Base-by-base conservation (phyloP, 495 filamentous ascomycete genomes). In the Podospora didyma region DNA sequence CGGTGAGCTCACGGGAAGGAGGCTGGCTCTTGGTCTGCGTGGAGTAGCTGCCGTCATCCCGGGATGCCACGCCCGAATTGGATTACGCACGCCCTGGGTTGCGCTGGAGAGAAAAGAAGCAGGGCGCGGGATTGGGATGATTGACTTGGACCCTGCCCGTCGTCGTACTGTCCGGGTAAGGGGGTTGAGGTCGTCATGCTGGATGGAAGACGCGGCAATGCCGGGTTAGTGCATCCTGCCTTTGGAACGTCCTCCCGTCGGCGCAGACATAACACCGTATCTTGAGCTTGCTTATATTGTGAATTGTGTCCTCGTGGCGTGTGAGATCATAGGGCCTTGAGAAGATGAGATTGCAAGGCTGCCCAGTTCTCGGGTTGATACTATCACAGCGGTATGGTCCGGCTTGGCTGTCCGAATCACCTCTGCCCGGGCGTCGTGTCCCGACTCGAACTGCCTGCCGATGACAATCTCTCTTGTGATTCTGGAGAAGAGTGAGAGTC, bases 241-340 rank as follows among this genome's bases (percentile, higher is more conserved):
- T 84, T 54, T 87, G 92, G 66, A 96, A 97, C 1, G 89, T 93
- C 79, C 96, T 97, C 68, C 96, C 92, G 59, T 96, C 92, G 16
- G 89, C 91, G 73, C 93, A 97, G 42, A 94, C 73, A 51, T 91
- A 85, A 71, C 93, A 98, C 20, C 90, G 86, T 16, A 96, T 91
- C 74, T 98, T 97, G 65, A 89, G 85, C 82, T 96, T 96, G 62
- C 86, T 82, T 4, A 86, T 87, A 62, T 96, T 96, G 78, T 98
- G 94, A 62, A 97, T 97, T 14, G 94, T 97, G 62, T 96, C 93
- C 71, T 98, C 94, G 69, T 98, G 94, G 10, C 94, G 82, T 10
- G 94, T 98, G 31, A 98, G 82, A 74, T 98, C 94, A 81, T 98
- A 98, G 35, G 93, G 92, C n/a, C 94, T 82, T 2, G 93, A 96